Percentiles rank a stretch among this genome's conserved stretches.
Evolutionary conservation across 139 green algal species (phyloP).

Genomic region (Chlorella sp.): DNA sequence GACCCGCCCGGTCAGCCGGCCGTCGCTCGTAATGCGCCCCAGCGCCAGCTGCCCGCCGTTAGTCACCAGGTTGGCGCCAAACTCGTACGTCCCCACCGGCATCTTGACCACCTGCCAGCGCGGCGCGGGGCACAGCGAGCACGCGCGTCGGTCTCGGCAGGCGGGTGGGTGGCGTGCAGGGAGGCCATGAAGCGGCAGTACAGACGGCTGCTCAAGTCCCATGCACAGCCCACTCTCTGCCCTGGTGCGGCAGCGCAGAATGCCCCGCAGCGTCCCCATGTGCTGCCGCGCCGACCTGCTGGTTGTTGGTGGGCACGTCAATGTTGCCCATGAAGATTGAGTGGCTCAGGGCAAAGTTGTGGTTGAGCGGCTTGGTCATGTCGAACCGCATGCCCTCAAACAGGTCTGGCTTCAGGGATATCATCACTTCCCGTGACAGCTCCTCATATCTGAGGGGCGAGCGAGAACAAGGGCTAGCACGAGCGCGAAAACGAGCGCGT

Average conservation of each 20-base stretch:
- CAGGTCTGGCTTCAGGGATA: conserved; percentile 94
- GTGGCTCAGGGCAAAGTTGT: conserved; percentile 96
- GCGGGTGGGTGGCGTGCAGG: no score
- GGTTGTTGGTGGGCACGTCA: conserved; percentile 79
- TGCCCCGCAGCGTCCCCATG: no score
- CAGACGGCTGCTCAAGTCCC: no score
- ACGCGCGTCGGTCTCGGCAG: no score
- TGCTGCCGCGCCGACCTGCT: conserved; percentile 39
- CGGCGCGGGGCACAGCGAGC: no score
- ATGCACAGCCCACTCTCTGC: neutral
- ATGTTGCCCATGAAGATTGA: conserved; percentile 93
- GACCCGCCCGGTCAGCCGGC: conserved; percentile 77
- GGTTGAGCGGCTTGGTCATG: conserved; percentile 96
- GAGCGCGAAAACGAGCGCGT: no score
- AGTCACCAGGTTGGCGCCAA: conserved; percentile 96
- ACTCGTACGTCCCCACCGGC: conserved; percentile 92
- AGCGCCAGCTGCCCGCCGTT: conserved; percentile 82
- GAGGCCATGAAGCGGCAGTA: no score
- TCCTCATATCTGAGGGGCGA: conserved; percentile 98
- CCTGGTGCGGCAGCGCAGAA: neutral
- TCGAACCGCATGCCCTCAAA: conserved; percentile 98
- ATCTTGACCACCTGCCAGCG: conserved; percentile 84
- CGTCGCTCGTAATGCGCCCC: conserved; percentile 89
- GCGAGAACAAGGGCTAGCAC: no score
- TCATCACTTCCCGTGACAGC: conserved; percentile 89